A percentile compares a stretch with the other conserved stretches of the same genome.
These are phyloP conservation scores for Sungouiella blattae DNA, from an alignment of 805 yeast species.

Conservation along the genomic window DNA sequence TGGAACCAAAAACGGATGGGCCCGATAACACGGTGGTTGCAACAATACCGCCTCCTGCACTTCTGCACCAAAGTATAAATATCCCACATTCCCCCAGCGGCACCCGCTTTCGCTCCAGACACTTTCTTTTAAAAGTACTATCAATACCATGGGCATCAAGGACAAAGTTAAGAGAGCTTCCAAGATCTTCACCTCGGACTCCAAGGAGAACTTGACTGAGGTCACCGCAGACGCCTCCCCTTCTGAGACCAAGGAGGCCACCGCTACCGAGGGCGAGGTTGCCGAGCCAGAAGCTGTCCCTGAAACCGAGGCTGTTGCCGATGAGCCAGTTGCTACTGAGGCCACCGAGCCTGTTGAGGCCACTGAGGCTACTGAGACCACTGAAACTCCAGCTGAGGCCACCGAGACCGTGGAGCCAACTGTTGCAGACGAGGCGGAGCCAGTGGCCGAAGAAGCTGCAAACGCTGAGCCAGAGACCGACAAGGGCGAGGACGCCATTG, in stretches of 20 bases:
- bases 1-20: too few relatives aligned
- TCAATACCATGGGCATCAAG: conserved; percentile 12
- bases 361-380: conserved; percentile 3
- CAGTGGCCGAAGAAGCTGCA: conserved; percentile 8
- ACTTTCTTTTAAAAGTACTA: not conserved
- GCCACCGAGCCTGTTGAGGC: conserved; percentile 5
- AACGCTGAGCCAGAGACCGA: conserved; percentile 24
- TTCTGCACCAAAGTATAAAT: too few relatives aligned
- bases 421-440: conserved; percentile 6
- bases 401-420: conserved; percentile 2
- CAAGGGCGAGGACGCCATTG: conserved; percentile 20
- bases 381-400: conserved; percentile 2
- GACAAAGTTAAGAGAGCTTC: conserved; percentile 16
- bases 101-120: not conserved
- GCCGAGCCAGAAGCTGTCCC: conserved; percentile 3
- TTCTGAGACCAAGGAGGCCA: conserved; percentile 1
- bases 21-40: too few relatives aligned
- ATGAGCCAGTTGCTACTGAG: conserved; percentile 5
- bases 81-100: too few relatives aligned
- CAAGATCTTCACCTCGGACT: conserved; percentile 12
- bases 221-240: conserved; percentile 1
- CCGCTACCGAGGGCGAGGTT: conserved; percentile 4
- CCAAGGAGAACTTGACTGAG: conserved; percentile 11
- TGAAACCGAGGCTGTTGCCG: conserved; percentile 12
- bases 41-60: too few relatives aligned